Evolutionary conservation across 2,329 filamentous ascomycete species (phyloP), one percentile per base, ranked within the genome.

Genomic region (Claviceps paspali): DNA sequence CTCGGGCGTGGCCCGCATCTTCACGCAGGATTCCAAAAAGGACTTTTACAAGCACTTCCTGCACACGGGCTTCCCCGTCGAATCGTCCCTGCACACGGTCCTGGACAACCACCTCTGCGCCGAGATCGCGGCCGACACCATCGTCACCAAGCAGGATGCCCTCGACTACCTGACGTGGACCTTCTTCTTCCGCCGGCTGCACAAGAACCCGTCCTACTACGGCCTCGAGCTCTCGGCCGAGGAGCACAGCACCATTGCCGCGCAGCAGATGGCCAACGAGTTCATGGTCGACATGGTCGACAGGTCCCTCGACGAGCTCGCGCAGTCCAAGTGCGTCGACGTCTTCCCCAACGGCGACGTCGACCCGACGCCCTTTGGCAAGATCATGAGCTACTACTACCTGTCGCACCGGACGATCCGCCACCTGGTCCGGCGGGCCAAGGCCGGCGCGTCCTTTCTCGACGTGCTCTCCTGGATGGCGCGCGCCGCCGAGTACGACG

Each of bases 371-470:
- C 79, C 88, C 0, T 70, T 96, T 6, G 91, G 91, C 50, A 95
- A 94, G 64, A 96, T 98, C 52, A 95, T 96, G 85, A 93, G 83
- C 56, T 98, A 96, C 67, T 98, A 98, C 68, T 98, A 98, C 54
- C 77, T 91, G 33, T 92, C 87, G 0, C 91, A 98, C 63, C 82
- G 82, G 59, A 98, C 91, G 0, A 86, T 98, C 49, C 82, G 91
- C 1, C 79, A 85, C 49, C 72, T 98, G 6, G 75, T 82, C 44
- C 69, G 74, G 33, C 72, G 88, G 46, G 83, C 82, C 18, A 88
- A 82, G 50, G 71, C 76, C 0, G 63, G 77, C 14, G 84, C 82
- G 2, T 75, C 70, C 1, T 92, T 98, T 53, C 69, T 79, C 9
- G 82, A 96, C 46, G 85, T 78, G 0, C 67, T 98, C 1, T 76